Evolutionary conservation across 192 early-diverging fungal species (phyloP), one percentile per base, ranked within the genome.

Genomic region (Coemansia sp.): DNA sequence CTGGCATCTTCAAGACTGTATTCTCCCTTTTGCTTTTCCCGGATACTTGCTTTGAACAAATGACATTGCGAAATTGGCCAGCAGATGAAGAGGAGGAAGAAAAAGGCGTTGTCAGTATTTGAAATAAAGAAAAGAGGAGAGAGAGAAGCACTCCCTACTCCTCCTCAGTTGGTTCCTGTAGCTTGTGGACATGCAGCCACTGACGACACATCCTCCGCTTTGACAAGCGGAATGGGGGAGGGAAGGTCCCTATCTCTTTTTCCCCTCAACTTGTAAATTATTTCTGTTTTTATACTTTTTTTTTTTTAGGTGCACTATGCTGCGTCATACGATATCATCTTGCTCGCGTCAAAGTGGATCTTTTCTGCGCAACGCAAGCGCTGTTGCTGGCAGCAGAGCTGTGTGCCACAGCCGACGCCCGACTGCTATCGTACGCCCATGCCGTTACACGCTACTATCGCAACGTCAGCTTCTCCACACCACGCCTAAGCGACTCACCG

Each of bases 31-130:
- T 56, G 31, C 32, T 35, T 35, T 5, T 35, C 32, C 32, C 17
- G 20, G 51, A 37, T 39, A 62, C 76, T 73, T 79, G 73, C 76
- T 73, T 58, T 79, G 60, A 32, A 66, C 64, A 74, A 71, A 79
- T 8, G 77, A 74, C 72, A 74, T 59, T 32, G 17, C 0, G n/a
- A 19, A 32, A 14, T 36, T 37, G 32, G 0, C 20, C 6, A 42
- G 19, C 24, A 41, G 40, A 39, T 61, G 59, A 42, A 4, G 36
- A 17, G 59, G 59, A 60, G 6, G 45, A 22, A 11, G 22, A 47
- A 4, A 22, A 47, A 47, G n/a, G n/a, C n/a, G n/a, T n/a, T 38
- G 5, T 38, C 37, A 38, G 37, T 38, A 62, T 24, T 12, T 10
- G 31, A 25, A 24, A 40, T 22, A 4, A 40, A n/a, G 2, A 51